Base-by-base conservation (phyloP, 768 basidiomycete species). In the Lentinula sp. region DNA sequence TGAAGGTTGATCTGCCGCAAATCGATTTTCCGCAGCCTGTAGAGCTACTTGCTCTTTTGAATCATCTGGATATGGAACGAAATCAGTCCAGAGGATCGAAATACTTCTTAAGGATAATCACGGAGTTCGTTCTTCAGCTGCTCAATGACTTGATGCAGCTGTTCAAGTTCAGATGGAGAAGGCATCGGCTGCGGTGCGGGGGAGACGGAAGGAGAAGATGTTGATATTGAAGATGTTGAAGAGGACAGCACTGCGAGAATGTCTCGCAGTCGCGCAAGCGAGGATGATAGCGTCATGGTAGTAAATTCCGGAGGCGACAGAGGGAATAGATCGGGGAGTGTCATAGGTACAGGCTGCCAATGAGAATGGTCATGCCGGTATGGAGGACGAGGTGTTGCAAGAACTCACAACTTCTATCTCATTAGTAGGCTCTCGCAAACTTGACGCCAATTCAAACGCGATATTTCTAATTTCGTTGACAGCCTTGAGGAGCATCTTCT, bases 391-490 rank as follows among this genome's bases (percentile, higher is more conserved):
- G 53, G 43, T 33, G 62, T 23, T 48, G 18, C 51, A 61, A 64
- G 36, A 10, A 64, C 73, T 53, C 65, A 81, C 87, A 74, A 83
- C 79, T 66, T 84, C 85, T 37, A 72, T 67, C 18, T 74, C 71
- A 32, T 81, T 76, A 12, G 76, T 69, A 39, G 77, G 67, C 28
- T 75, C 64, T 39, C 64, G 69, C 51, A 73, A 78, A 45, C 78
- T 79, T 61, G 78, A 77, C 12, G 20, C 18, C 42, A 56, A 12
- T 15, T 59, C 56, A 64, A 85, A 77, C 18, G 85, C 59, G 52
- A 86, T 70, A 15, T 76, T 71, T 68, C 88, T 85, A 16, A 90
- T 69, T 61, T 86, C 85, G 65, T 92, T 91, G 39, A 86, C 83
- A 6, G 83, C 76, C 42, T 78, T 77, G 54, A 94, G 67, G 3